Evolutionary conservation across 495 filamentous ascomycete species (phyloP).

Genomic region (Thozetella sp.): DNA sequence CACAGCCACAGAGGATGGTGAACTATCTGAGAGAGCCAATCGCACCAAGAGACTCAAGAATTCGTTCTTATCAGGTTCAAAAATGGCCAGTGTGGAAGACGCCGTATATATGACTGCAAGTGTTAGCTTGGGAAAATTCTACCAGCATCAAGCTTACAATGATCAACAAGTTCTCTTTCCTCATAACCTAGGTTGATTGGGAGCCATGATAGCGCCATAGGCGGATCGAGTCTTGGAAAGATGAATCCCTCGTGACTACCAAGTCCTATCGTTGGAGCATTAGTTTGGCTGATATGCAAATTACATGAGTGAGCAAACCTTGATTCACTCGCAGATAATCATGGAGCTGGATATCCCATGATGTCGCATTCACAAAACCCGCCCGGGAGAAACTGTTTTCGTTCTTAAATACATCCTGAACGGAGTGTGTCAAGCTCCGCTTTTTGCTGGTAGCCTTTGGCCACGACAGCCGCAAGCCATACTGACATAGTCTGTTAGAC

Average conservation of each 20-base stretch:
- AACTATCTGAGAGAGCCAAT: conserved; percentile 16
- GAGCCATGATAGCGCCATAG: conserved; percentile 16
- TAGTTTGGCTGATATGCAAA: background rate
- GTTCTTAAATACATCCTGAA: background rate
- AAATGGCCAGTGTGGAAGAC: conserved; percentile 13
- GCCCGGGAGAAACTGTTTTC: conserved; percentile 6
- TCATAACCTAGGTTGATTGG: conserved; percentile 13
- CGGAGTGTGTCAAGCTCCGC: conserved; percentile 13
- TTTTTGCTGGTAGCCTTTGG: conserved; percentile 15
- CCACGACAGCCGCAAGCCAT: conserved; percentile 20
- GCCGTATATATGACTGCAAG: conserved; percentile 11
- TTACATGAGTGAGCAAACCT: background rate
- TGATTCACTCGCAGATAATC: background rate
- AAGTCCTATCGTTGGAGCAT: background rate
- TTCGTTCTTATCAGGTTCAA: conserved; percentile 13
- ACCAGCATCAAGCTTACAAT: conserved; percentile 12
- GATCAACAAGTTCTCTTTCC: conserved; percentile 17
- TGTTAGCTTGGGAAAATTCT: conserved; percentile 6
- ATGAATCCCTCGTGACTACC: conserved; percentile 10
- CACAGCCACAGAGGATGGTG: conserved; percentile 15
- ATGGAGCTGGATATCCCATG: background rate
- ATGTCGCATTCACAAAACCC: background rate
- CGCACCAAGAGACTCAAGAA: conserved; percentile 16
- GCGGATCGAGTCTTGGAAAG: conserved; percentile 5
- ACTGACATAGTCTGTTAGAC: conserved; percentile 16